Percentiles rank a stretch among this genome's conserved stretches.
Evolutionary conservation across 306 rosid genomes (phyloP).

Genomic region (Lablab purpureus): DNA sequence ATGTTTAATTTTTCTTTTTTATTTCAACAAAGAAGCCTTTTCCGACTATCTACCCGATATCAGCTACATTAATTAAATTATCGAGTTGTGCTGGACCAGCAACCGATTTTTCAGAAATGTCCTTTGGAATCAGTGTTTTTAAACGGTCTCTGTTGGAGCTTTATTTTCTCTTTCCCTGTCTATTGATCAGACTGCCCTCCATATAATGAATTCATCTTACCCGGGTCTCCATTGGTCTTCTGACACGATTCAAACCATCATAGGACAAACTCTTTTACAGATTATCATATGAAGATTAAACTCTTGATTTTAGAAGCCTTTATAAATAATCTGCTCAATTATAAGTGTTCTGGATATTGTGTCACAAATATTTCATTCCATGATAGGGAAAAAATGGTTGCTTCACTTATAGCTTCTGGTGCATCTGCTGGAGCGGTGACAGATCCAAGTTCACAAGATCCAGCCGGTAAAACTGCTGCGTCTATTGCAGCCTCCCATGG

Average conservation of each 20-base stretch:
- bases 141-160: neutral
- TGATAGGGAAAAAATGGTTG: slow-evolving; percentile 90
- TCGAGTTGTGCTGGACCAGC: neutral
- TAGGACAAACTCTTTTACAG: neutral
- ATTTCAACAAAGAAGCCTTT: slow-evolving; percentile 9
- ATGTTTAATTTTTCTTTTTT: slow-evolving; percentile 37
- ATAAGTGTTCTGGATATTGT: slow-evolving; percentile 18
- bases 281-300: slow-evolving; percentile 34
- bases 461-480: slow-evolving; percentile 84
- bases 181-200: slow-evolving; percentile 3
- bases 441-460: slow-evolving; percentile 80
- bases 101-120: neutral
- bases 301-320: slow-evolving; percentile 26
- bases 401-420: slow-evolving; percentile 84
- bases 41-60: neutral
- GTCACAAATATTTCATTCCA: slow-evolving; percentile 40
- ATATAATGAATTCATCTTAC: slow-evolving; percentile 20
- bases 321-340: slow-evolving; percentile 32
- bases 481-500: slow-evolving; percentile 75
- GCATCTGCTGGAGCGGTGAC: slow-evolving; percentile 99
- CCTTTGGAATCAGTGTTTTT: slow-evolving; percentile 3
- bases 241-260: slow-evolving; percentile 30
- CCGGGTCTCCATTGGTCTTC: neutral
- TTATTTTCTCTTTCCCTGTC: neutral
- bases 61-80: slow-evolving; percentile 13